These are phyloP conservation scores for Trichoderma orchidacearum DNA, from an alignment of 495 filamentous ascomycete genomes.

Conservation along the genomic window DNA sequence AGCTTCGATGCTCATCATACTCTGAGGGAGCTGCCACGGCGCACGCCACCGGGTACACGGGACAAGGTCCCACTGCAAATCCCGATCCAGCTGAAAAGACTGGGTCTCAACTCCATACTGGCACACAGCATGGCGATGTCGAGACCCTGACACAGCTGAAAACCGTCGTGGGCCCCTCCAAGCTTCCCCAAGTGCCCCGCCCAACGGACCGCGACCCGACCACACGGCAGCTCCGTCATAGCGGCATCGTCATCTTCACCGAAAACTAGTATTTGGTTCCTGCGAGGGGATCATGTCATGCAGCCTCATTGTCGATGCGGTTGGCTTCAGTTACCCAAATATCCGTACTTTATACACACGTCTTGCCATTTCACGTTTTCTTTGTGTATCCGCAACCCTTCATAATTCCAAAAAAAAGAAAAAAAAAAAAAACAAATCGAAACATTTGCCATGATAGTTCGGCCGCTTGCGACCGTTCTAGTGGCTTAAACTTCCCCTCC, in stretches of 20 bases:
- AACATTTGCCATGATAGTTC: too few species aligned
- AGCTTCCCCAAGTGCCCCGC: neutral
- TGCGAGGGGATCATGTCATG: too few species aligned
- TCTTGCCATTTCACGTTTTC: neutral
- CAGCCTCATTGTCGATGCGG: neutral
- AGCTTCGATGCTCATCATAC: neutral
- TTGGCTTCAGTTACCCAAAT: neutral
- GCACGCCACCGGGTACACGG: neutral
- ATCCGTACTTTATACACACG: neutral
- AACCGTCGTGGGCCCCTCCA: neutral
- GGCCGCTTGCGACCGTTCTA: too few species aligned
- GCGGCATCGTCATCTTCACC: neutral
- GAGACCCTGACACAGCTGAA: neutral
- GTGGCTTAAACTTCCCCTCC: neutral
- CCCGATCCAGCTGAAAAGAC: neutral
- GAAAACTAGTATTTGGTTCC: too few species aligned
- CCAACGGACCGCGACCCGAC: neutral
- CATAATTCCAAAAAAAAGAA: too few species aligned
- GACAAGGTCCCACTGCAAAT: neutral
- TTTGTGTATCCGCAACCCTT: too few species aligned
- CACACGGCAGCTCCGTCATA: neutral
- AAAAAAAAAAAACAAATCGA: too few species aligned
- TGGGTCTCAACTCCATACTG: neutral
- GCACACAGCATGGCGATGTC: neutral
- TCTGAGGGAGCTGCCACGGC: neutral